These are phyloP conservation scores for Jacaranda mimosifolia DNA, from an alignment of 257 asterid species.

Conservation along the genomic window DNA sequence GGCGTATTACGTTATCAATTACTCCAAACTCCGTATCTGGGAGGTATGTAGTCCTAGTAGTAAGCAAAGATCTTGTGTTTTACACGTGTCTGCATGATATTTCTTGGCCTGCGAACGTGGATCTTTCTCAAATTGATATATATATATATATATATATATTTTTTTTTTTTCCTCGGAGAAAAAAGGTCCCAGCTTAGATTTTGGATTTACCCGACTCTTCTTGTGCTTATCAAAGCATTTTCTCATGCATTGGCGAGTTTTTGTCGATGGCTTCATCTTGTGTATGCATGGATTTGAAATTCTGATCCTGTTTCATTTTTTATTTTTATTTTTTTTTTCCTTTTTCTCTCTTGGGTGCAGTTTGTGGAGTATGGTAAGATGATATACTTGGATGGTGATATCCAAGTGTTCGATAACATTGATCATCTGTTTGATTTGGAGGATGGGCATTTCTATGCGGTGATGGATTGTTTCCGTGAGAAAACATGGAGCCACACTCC, in stretches of 20 bases:
- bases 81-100: neutral
- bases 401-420: slow-evolving; percentile 60
- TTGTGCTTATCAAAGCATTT: too few species aligned
- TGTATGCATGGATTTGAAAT: neutral
- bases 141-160: too few species aligned
- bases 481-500: slow-evolving; percentile 59
- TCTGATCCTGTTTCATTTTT: neutral
- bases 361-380: slow-evolving; percentile 62
- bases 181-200: neutral
- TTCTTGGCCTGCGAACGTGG: neutral
- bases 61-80: neutral
- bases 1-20: slow-evolving; percentile 62
- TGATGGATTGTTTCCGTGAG: slow-evolving; percentile 69
- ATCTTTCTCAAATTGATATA: neutral
- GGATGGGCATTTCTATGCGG: slow-evolving; percentile 56
- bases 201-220: too few species aligned
- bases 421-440: slow-evolving; percentile 57
- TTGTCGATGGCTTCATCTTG: neutral
- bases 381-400: slow-evolving; percentile 68
- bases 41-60: slow-evolving; percentile 40
- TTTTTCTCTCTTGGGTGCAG: slow-evolving; percentile 16
- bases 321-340: neutral
- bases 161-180: neutral
- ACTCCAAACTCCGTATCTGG: slow-evolving; percentile 66
- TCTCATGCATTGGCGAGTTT: too few species aligned